Base-by-base conservation (phyloP, 1,284 basidiomycete species). In the Rhodotorula sp. region DNA sequence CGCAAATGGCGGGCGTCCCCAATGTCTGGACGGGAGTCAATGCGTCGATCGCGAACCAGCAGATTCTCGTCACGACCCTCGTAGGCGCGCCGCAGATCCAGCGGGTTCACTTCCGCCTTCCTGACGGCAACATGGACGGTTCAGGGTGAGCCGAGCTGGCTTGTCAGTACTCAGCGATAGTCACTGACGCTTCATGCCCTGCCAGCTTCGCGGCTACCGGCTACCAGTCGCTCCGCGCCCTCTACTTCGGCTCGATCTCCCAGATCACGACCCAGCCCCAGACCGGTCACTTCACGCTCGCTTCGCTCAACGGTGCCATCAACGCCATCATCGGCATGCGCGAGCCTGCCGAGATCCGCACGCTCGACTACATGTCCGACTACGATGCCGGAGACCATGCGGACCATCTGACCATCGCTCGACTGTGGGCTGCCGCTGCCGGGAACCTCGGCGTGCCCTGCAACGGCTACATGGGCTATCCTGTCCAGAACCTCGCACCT, bases 231-330 rank as follows among this genome's bases (percentile, higher is more conserved):
- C 64, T 76, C 19, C 70, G 73, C 27, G 64, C 64, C 39, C 74
- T 76, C 11, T 76, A 75, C 62, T 72, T 72, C 49, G 75, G 75
- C n/a, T 74, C 69, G 8, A 75, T 76, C 53, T 64, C 62, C 1
- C 58, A 52, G 13, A 71, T 76, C 36, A 65, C 59, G 32, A 72
- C 66, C 59, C 58, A 67, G 34, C 58, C 68, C 30, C 67, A 71
- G 22, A 69, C 64, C 24, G 70, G 72, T 2, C 65, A 70, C 7
- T 74, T 61, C 67, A 71, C 74, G 15, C 63, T 77, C 8, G 44
- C 68, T 3, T 65, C 70, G 1, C 72, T 77, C n/a, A 71, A 68
- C 61, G 52, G 59, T n/a, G 72, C 74, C 1, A 48, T 77, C 29
- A 57, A 56, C 34, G 61, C 71, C 44, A 74, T 77, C 59, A 59